phyloP scores from a whole-genome alignment of 805 yeast genomes.

The Teunomyces atbi region DNA sequence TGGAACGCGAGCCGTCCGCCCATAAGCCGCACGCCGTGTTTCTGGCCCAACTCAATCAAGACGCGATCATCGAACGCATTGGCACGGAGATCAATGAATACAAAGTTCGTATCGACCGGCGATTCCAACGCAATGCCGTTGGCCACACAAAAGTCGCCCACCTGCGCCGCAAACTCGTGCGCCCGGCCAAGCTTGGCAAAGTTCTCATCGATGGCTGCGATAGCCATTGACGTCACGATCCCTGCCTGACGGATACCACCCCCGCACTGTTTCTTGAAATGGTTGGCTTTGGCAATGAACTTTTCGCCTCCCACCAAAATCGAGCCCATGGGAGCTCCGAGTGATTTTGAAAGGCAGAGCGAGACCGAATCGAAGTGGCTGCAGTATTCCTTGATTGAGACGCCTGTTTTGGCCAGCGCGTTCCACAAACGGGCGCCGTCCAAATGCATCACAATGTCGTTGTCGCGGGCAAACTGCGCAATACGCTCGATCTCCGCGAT shows the following conservation, averaged over 20 bases:
- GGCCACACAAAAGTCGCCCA: conserved; percentile 51
- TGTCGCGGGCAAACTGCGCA: conserved; percentile 30
- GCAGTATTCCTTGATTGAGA: conserved; percentile 69
- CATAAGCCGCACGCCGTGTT: conserved; percentile 61
- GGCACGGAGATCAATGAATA: conserved; percentile 60
- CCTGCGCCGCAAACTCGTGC: conserved; percentile 51
- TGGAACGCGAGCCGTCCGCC: conserved; percentile 84
- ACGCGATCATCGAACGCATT: conserved; percentile 57
- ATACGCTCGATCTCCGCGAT: conserved; percentile 38
- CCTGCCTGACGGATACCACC: conserved; percentile 94
- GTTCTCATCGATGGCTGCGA: conserved; percentile 72
- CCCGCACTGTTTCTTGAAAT: conserved; percentile 88
- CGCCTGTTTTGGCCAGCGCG: conserved; percentile 74
- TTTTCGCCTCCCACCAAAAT: conserved; percentile 67
- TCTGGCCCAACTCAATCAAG: conserved; percentile 51
- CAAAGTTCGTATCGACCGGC: conserved; percentile 86
- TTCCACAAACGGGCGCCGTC: conserved; percentile 73
- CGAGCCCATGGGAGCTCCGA: conserved; percentile 94
- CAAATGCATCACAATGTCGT: conserved; percentile 37
- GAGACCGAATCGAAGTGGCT: conserved; percentile 84
- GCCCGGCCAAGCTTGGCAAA: conserved; percentile 53
- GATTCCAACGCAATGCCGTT: conserved; percentile 58
- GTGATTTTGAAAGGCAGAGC: conserved; percentile 81
- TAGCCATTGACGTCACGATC: conserved; percentile 75
- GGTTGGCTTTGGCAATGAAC: conserved; percentile 69